Evolutionary conservation across 345 rosid species (phyloP).

Genomic region (Syzygium grande): DNA sequence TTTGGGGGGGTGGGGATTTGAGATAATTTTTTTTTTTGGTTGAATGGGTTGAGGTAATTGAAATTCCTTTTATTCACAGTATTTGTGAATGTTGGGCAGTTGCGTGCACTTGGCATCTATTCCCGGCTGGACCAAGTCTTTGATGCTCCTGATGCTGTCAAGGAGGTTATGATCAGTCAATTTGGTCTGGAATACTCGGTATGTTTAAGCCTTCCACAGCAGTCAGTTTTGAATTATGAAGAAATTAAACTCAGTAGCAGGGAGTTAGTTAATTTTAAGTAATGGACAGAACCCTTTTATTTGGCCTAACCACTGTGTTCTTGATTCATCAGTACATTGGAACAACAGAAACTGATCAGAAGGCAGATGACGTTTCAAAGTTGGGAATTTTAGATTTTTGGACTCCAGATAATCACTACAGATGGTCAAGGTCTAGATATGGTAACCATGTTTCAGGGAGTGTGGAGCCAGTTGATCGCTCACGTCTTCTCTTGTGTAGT

Average conservation of each 20-base stretch:
- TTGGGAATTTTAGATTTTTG: constrained; percentile 71
- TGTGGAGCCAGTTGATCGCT: constrained; percentile 60
- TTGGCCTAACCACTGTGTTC: background rate
- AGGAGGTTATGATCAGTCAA: constrained; percentile 79
- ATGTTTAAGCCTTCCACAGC: constrained; percentile 18
- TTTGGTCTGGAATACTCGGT: constrained; percentile 73
- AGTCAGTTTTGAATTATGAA: background rate
- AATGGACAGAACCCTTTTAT: background rate
- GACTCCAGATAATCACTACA: constrained; percentile 91
- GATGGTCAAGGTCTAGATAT: constrained; percentile 86
- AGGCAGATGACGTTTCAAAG: constrained; percentile 66
- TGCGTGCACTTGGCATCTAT: constrained; percentile 70
- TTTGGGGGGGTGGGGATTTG: background rate
- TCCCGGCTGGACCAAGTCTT: constrained; percentile 87
- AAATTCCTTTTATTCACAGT: background rate
- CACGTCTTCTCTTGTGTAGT: constrained; percentile 71
- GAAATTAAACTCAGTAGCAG: background rate
- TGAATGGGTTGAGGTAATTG: background rate
- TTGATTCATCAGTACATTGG: constrained; percentile 60
- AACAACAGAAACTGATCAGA: constrained; percentile 67
- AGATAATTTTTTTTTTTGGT: too few species aligned
- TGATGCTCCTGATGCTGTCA: constrained; percentile 85
- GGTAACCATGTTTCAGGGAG: constrained; percentile 68
- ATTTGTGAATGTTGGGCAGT: constrained; percentile 22
- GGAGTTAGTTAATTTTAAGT: background rate